Conservation (phyloP, 192 early-diverging fungal genomes). For the Dispira parvispora region DNA sequence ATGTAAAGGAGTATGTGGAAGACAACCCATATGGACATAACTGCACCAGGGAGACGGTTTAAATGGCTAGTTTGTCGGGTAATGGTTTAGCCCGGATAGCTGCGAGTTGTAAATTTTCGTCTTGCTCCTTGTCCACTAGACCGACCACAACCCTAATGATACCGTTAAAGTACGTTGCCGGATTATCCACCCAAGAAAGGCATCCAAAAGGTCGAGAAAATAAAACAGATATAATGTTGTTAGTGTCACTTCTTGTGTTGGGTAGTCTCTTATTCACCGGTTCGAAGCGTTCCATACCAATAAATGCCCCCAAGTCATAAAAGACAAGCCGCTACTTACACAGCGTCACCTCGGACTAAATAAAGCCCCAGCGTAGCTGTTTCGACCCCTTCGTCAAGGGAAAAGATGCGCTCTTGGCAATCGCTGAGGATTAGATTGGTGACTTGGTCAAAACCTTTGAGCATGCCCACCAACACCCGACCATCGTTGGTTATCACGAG, state of each 20-base stretch:
- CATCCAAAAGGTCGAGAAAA: not conserved
- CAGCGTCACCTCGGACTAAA: slow-evolving; percentile 33
- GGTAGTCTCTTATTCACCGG: not conserved
- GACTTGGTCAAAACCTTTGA: slow-evolving; percentile 32
- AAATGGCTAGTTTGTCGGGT: not conserved
- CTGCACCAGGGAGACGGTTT: too few relatives aligned
- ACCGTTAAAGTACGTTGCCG: not conserved
- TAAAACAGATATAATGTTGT: not conserved
- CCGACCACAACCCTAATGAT: slow-evolving; percentile 19
- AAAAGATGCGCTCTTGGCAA: slow-evolving; percentile 32
- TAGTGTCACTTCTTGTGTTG: not conserved
- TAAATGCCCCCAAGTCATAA: not conserved
- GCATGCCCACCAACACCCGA: slow-evolving; percentile 15
- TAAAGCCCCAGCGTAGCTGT: slow-evolving; percentile 29
- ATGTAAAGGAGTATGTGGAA: too few relatives aligned
- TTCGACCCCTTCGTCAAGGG: slow-evolving; percentile 31
- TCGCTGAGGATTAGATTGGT: slow-evolving; percentile 32
- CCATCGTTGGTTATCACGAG: slow-evolving; percentile 7
- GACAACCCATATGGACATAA: too few relatives aligned
- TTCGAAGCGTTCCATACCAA: not conserved
- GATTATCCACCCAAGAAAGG: not conserved
- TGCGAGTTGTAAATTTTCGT: slow-evolving; percentile 10
- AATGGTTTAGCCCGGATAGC: slow-evolving; percentile 3
- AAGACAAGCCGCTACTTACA: slow-evolving; percentile 10
- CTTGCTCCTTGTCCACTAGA: slow-evolving; percentile 21